Evolutionary conservation across 2,329 filamentous ascomycete species (phyloP).

Genomic region (Alternaria novae-zelandiae): DNA sequence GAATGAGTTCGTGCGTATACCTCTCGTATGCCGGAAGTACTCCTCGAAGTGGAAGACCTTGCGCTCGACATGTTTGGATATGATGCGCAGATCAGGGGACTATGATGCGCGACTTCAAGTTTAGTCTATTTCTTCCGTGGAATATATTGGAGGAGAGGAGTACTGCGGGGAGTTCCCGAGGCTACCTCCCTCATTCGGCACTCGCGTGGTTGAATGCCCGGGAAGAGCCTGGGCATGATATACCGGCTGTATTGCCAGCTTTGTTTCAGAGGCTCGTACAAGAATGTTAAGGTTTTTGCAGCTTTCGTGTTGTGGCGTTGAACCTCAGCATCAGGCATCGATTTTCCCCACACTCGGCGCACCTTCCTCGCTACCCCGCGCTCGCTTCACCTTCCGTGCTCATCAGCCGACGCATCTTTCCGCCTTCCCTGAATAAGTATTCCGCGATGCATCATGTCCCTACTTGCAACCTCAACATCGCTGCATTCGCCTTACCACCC

Average conservation of each 20-base stretch:
- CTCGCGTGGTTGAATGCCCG: neutral
- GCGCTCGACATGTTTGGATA: neutral
- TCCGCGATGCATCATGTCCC: conserved; percentile 8
- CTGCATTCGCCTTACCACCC: neutral
- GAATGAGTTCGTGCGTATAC: neutral
- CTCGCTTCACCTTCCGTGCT: conserved; percentile 16
- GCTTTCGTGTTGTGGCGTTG: neutral
- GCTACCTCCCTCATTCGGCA: neutral
- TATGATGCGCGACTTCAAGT: neutral
- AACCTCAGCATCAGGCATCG: neutral
- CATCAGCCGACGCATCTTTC: neutral
- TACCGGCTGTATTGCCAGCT: neutral
- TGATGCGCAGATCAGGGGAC: neutral
- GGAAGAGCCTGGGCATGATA: neutral
- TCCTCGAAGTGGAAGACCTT: conserved; percentile 2
- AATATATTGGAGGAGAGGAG: conserved; percentile 1
- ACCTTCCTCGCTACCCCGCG: conserved; percentile 16
- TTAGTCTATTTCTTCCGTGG: conserved; percentile 5
- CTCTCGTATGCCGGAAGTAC: neutral
- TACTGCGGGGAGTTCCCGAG: neutral
- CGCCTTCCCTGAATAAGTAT: conserved; percentile 15
- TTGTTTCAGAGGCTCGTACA: neutral
- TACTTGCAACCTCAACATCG: conserved; percentile 11
- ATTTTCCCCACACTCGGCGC: conserved; percentile 14
- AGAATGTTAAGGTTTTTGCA: neutral